Base-by-base conservation (phyloP, 441 rosid genomes). In the Adansonia madagascariensis region DNA sequence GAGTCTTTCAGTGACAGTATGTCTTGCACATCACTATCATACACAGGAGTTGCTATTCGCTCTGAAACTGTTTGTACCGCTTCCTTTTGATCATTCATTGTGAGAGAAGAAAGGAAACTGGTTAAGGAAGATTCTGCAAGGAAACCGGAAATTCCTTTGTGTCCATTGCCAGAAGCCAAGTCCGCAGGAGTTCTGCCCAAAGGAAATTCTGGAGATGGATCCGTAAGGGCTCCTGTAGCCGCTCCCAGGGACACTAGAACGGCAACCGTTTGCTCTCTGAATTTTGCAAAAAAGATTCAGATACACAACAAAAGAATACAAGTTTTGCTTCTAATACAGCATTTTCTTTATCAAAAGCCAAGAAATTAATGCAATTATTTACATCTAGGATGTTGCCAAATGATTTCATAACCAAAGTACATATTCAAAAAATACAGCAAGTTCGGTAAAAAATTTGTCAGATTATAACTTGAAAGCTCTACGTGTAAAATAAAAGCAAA, bases 91-190 rank as follows among this genome's bases (percentile, higher is more conserved):
- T 82, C 85, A 53, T 50, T 41, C 92, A 96, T 55, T 43, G 87
- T 86, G 68, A 94, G 93, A 74, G 84, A 80, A 68, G 82, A 83
- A 49, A 94, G 92, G 63, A 89, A 87, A 80, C 87, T 81, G 53
- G 93, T 91, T 83, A 94, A 83, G 56, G 90, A 81, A 76, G 97
- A 91, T 83, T 94, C 99, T 4, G 98, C 99, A 75, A 96, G 98
- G 79, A 85, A 96, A 66, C 98, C 98, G 3, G 98, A 92, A 12
- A 94, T 94, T 62, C 99, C 99, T 85, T 94, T 94, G 81, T 96
- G 95, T 77, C 97, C 95, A 67, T 91, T 90, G 79, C 64, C 85
- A 70, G 98, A 96, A 76, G 56, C 63, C 91, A 70, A 70, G 24
- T 96, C 99, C 27, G 97, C 95, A 41, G 99, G 90, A 44, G 98